Evolutionary conservation across 257 asterid genomes (phyloP).

Genomic region (Osmanthus fragrans): DNA sequence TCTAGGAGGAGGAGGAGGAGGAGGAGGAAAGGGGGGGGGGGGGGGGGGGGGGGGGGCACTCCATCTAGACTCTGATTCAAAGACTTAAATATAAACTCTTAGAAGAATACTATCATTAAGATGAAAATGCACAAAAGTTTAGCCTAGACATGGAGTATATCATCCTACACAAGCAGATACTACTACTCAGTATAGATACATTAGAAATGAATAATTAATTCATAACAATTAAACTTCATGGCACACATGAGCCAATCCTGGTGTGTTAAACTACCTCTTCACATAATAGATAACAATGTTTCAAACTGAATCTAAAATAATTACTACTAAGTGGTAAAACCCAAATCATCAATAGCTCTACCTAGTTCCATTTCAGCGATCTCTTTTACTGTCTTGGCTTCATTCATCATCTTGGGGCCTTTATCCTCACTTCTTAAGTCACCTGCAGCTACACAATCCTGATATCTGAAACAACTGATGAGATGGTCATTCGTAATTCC

Average conservation of each 20-base stretch:
- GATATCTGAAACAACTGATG: slow-evolving; percentile 76
- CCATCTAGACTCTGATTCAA: background rate
- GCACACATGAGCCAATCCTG: slow-evolving; percentile 23
- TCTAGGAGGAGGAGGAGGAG: background rate
- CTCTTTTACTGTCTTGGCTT: slow-evolving; percentile 47
- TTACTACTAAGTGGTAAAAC: slow-evolving; percentile 44
- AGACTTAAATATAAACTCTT: background rate
- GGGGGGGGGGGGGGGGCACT: background rate
- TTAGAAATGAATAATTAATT: slow-evolving; percentile 21
- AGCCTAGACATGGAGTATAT: no score
- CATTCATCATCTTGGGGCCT: slow-evolving; percentile 28
- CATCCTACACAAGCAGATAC: no score
- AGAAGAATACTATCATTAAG: background rate
- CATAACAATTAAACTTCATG: slow-evolving; percentile 29
- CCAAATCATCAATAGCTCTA: slow-evolving; percentile 58
- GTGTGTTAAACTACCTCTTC: slow-evolving; percentile 28
- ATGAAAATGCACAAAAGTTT: background rate
- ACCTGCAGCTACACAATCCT: slow-evolving; percentile 50
- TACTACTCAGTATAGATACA: no score
- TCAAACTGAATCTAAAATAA: slow-evolving; percentile 12
- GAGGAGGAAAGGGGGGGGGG: no score
- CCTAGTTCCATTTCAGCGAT: slow-evolving; percentile 46
- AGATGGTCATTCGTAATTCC: slow-evolving; percentile 98
- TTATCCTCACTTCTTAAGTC: slow-evolving; percentile 44
- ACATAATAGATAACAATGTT: slow-evolving; percentile 37